Evolutionary conservation across 2,329 filamentous ascomycete genomes (phyloP), one percentile per base, ranked within the genome.

Genomic region (Colletotrichum viniferum): DNA sequence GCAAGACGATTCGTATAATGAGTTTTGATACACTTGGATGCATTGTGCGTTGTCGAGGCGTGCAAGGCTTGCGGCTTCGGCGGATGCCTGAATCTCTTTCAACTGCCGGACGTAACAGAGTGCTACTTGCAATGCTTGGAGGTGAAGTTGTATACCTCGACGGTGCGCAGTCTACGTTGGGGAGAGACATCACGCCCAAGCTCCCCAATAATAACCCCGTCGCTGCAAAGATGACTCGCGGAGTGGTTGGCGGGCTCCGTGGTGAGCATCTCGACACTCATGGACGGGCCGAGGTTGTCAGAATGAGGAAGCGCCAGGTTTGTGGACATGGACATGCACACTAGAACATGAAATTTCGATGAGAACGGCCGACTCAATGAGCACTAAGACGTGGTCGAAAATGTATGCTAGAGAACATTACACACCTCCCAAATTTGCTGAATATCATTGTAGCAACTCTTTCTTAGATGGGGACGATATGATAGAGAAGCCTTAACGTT

Each of bases 121-220:
- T 80, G 3, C 61, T 81, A 14, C 77, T 81, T 3, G 81, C 80
- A 21, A 80, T 81, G 78, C 73, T 81, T 13, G 79, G 80, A 4
- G 80, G 80, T 4, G 79, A 80, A 18, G 76, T 81, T 7, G 68
- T 81, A 2, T 81, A 81, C 24, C 74, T 81, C 8, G 78, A 81
- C 2, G 79, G 69, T n/a, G 64, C 64, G 14, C 64, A 67, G 48
- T 7, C n/a, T 7, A 55, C 77, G 10, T 80, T 81, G 69, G 79
- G 77, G 4, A 62, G 48, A n/a, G 69, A 63, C 1, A 62, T 81
- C 16, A 34, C 76, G 56, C 64, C 79, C 14, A 81, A 79, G 56
- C 81, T 79, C 24, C 78, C 79, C 21, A 81, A 81, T 58, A 36
- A 79, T 43, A 61, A 60, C 24, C 48, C 36, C 7, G 18, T 75